Evolutionary conservation across 371 early-diverging fungal species (phyloP).

Genomic region (Actinomortierella ambigua): DNA sequence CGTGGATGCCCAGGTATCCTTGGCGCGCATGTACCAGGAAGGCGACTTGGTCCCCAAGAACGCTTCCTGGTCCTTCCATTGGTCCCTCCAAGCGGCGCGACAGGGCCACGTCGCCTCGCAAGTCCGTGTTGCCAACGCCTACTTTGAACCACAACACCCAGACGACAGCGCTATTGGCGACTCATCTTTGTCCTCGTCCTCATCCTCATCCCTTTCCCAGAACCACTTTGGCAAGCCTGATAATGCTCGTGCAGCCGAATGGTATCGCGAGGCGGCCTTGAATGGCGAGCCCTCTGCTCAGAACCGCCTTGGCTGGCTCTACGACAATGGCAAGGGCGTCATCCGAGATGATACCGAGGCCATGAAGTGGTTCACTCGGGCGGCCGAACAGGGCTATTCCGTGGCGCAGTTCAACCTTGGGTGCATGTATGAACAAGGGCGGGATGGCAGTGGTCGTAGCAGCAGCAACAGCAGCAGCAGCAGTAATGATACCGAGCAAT

Average conservation of each 20-base stretch:
- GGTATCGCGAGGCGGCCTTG: slow-evolving; percentile 74
- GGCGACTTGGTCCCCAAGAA: slow-evolving; percentile 78
- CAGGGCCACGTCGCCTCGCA: slow-evolving; percentile 82
- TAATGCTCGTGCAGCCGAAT: slow-evolving; percentile 60
- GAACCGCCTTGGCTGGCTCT: slow-evolving; percentile 82
- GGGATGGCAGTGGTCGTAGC: slow-evolving; percentile 87
- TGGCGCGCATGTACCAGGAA: too few relatives aligned
- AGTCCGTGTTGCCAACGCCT: slow-evolving; percentile 73
- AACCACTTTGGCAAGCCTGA: slow-evolving; percentile 73
- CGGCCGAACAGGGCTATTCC: slow-evolving; percentile 74
- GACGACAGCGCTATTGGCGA: too few relatives aligned
- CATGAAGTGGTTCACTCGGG: slow-evolving; percentile 67
- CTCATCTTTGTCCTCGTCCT: too few relatives aligned
- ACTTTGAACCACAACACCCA: too few relatives aligned
- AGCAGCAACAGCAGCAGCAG: slow-evolving; percentile 86
- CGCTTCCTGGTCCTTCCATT: slow-evolving; percentile 67
- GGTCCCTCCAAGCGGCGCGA: slow-evolving; percentile 74
- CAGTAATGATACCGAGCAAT: slow-evolving; percentile 67
- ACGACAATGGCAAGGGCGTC: slow-evolving; percentile 83
- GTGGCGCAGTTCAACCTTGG: slow-evolving; percentile 90
- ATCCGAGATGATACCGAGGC: slow-evolving; percentile 61
- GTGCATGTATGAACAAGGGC: slow-evolving; percentile 84
- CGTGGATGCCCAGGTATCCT: too few relatives aligned
- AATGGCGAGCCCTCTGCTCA: slow-evolving; percentile 78
- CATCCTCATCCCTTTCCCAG: too few relatives aligned